phyloP scores from a whole-genome alignment of 1,284 basidiomycete genomes.

The Golubevia pallescens region DNA sequence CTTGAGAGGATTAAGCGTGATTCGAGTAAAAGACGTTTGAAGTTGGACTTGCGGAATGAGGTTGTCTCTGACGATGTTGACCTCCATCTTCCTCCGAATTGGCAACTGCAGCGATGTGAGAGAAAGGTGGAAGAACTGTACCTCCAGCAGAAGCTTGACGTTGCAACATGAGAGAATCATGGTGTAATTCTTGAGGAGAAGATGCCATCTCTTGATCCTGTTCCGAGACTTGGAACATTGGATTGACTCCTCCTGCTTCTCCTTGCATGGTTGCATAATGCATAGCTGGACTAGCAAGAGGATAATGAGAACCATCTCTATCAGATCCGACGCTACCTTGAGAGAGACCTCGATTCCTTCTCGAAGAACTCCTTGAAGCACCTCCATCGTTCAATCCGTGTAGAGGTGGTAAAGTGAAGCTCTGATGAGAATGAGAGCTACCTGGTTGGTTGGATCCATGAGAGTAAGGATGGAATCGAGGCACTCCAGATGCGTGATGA shows the following conservation, averaged over 20 bases:
- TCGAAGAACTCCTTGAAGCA: neutral
- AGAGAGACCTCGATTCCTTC: constrained; percentile 6
- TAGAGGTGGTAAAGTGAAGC: constrained; percentile 1
- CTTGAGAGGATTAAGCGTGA: neutral
- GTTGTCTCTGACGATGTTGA: neutral
- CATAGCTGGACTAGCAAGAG: neutral
- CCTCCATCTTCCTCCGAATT: constrained; percentile 7
- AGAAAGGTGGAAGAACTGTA: constrained; percentile 38
- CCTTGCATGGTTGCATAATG: neutral
- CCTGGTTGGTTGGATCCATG: constrained; percentile 14
- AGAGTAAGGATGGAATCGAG: constrained; percentile 54
- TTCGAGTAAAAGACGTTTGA: neutral
- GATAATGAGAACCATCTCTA: neutral
- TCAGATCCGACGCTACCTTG: constrained; percentile 9
- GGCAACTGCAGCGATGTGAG: constrained; percentile 37
- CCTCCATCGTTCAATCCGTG: neutral
- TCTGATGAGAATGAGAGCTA: neutral
- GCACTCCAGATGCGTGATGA: constrained; percentile 44
- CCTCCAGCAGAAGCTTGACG: constrained; percentile 6
- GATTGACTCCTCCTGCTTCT: constrained; percentile 3
- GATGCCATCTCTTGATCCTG: constrained; percentile 1
- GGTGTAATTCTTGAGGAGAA: constrained; percentile 15
- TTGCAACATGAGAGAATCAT: constrained; percentile 12
- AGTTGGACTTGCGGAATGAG: neutral
- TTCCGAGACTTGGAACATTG: constrained; percentile 6